Conservation (phyloP, 176 grass and related monocot species). For the Triticum turgidum region DNA sequence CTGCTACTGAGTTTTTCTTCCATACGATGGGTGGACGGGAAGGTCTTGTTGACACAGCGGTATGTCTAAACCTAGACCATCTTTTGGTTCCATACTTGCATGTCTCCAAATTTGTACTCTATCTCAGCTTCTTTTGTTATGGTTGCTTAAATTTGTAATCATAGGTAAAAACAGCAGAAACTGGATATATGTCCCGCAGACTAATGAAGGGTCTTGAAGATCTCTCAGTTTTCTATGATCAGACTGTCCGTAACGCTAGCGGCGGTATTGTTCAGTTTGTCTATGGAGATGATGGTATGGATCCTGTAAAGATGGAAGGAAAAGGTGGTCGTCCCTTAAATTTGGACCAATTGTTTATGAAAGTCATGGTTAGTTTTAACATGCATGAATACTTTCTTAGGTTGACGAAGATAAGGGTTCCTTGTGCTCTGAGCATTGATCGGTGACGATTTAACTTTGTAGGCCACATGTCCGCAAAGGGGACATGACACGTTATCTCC, state of each 20-base stretch:
- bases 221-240: constrained; percentile 88
- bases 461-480: constrained; percentile 87
- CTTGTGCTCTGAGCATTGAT: background rate
- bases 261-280: constrained; percentile 84
- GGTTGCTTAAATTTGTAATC: constrained; percentile 3
- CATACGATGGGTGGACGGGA: constrained; percentile 99
- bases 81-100: constrained; percentile 17
- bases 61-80: constrained; percentile 43
- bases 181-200: constrained; percentile 97
- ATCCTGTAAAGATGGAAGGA: constrained; percentile 99
- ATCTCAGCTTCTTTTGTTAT: background rate
- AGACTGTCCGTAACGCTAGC: constrained; percentile 86
- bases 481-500: constrained; percentile 58
- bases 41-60: constrained; percentile 98
- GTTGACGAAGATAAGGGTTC: constrained; percentile 4
- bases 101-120: constrained; percentile 12
- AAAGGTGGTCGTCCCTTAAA: constrained; percentile 81
- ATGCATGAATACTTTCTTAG: background rate
- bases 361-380: constrained; percentile 79
- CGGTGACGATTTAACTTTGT: constrained; percentile 18
- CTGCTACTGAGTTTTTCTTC: constrained; percentile 95
- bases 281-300: constrained; percentile 99
- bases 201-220: constrained; percentile 97
- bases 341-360: constrained; percentile 95
- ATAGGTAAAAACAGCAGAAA: constrained; percentile 99